Base-by-base conservation (phyloP, 1,284 basidiomycete species). In the Porodaedalea pini region DNA sequence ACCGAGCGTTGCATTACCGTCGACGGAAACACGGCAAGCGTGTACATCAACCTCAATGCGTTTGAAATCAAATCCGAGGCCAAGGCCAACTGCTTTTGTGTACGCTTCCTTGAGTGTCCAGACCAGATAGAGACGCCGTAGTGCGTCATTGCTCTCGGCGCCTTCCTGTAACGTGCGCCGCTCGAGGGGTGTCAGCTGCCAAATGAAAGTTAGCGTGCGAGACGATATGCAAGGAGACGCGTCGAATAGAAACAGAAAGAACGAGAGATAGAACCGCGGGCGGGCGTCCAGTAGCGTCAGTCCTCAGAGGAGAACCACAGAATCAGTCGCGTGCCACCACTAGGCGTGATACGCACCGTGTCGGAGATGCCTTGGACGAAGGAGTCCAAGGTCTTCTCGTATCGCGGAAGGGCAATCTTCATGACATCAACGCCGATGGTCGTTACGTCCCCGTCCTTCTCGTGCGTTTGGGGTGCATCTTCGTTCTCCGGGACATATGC, bases 51-150 rank as follows among this genome's bases (percentile, higher is more conserved):
- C 88, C 66, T 90, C 82, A 60, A 91, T 80, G 31, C 88, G 78
- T 39, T 74, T 74, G 70, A 91, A 89, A 64, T 91, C 85, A 65
- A 91, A 91, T 1, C 88, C 86, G n/a, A 92, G 78, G 0, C 90
- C 90, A 34, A 88, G 68, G 0, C 90, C 90, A 25, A 91, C 75
- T 3, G 90, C 88, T 71, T 93, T 93, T 2, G 88, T 89, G 67
- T 90, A 93, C 2, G 91, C 88, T 68, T 93, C 90, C 70, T 93
- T 93, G 66, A 90, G 73, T 3, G 90, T 92, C 90, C 90, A 93
- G 59, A 91, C 81, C 73, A 86, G 83, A 66, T 86, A 90, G 68
- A 90, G 86, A 19, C 75, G 75, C 39, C 74, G 71, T 6, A 88
- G 70, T 2, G 74, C 78, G 58, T 83, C 74, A 40, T 69, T 65